A percentile compares a stretch with the other conserved stretches of the same genome.
These are phyloP conservation scores for Porcisia hertigi DNA, from an alignment of 208 protist species.

Conservation along the genomic window DNA sequence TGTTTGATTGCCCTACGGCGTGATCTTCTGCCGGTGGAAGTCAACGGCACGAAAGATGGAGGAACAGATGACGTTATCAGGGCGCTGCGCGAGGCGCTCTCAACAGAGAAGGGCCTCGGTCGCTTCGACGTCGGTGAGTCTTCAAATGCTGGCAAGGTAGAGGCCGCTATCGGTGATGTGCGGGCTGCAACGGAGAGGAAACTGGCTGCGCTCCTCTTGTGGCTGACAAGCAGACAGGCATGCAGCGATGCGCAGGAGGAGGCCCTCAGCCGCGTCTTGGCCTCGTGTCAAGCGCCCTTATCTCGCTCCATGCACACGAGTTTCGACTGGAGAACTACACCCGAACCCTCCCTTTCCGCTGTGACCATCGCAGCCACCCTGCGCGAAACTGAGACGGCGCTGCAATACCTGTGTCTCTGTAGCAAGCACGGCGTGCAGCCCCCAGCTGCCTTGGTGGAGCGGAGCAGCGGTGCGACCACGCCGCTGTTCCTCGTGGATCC, in stretches of 20 bases:
- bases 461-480: background rate
- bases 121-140: background rate
- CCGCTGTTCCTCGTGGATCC: conserved; percentile 26
- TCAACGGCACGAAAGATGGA: background rate
- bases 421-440: background rate
- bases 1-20: conserved; percentile 20
- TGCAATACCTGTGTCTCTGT: conserved; percentile 32
- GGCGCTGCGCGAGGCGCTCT: background rate
- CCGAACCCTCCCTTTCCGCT: background rate
- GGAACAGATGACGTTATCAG: background rate
- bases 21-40: conserved; percentile 6
- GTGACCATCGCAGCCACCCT: background rate
- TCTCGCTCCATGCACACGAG: conserved; percentile 11
- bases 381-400: background rate
- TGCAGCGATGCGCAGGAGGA: conserved; percentile 2
- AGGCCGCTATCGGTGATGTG: background rate
- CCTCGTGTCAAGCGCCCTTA: conserved; percentile 15
- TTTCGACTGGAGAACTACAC: conserved; percentile 10
- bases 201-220: conserved; percentile 21
- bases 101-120: background rate
- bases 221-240: conserved; percentile 9
- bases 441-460: background rate
- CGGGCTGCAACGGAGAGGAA: conserved; percentile 3
- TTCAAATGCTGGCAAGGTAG: background rate
- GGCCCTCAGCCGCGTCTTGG: conserved; percentile 14